Evolutionary conservation across 1,139 yeast species (phyloP).

Genomic region (Lodderomyces orthopsilosis): DNA sequence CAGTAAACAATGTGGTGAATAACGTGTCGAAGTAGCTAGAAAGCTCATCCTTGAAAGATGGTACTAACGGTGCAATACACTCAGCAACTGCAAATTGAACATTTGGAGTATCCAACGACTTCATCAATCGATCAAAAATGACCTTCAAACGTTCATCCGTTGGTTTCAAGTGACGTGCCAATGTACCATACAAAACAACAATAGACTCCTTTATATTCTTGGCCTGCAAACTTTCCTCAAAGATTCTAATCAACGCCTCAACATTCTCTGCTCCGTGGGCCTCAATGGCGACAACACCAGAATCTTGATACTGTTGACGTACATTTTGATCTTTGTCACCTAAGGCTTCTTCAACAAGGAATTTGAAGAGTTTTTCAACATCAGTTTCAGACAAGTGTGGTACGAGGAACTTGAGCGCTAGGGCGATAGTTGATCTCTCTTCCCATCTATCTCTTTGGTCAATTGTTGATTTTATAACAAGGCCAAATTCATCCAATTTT

Average conservation of each 20-base stretch:
- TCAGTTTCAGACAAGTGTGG: conserved; percentile 37
- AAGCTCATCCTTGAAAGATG: conserved; percentile 49
- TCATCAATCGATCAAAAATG: conserved; percentile 67
- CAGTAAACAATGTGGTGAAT: conserved; percentile 56
- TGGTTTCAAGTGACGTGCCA: conserved; percentile 73
- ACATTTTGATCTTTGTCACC: conserved; percentile 75
- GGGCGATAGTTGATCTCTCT: conserved; percentile 76
- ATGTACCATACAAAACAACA: conserved; percentile 81
- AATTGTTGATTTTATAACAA: conserved; percentile 60
- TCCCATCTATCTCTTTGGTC: conserved; percentile 79
- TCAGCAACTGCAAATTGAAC: conserved; percentile 85
- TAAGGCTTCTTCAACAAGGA: conserved; percentile 63
- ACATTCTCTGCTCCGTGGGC: conserved; percentile 62
- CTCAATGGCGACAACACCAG: conserved; percentile 75
- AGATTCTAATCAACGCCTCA: conserved; percentile 71
- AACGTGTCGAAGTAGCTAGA: conserved; percentile 55
- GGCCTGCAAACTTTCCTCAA: conserved; percentile 58
- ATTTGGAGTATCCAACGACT: conserved; percentile 79
- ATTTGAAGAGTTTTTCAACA: conserved; percentile 52
- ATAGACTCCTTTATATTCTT: conserved; percentile 69
- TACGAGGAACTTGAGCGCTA: conserved; percentile 60
- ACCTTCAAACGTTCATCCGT: conserved; percentile 62
- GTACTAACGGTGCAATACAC: conserved; percentile 80
- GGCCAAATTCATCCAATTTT: conserved; percentile 72
- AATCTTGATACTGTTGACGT: conserved; percentile 80